Evolutionary conservation across 495 filamentous ascomycete species (phyloP).

Genomic region (Chaetomium tenue): DNA sequence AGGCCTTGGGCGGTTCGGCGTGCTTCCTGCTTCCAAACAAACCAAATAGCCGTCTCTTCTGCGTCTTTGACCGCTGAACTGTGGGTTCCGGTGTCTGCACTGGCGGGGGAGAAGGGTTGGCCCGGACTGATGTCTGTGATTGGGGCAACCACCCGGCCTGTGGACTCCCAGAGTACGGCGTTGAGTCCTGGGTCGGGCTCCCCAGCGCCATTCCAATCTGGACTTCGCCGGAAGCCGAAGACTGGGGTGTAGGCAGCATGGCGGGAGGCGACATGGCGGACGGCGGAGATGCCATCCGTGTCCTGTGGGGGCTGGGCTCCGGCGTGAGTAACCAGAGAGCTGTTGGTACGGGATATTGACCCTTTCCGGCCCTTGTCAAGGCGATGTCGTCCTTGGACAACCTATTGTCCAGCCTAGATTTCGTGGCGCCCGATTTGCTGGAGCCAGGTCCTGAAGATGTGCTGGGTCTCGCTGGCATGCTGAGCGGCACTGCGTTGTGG

Average conservation of each 20-base stretch:
- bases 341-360: constrained; percentile 27
- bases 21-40: constrained; percentile 50
- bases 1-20: constrained; percentile 28
- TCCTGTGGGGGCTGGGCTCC: constrained; percentile 39
- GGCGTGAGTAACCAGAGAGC: constrained; percentile 45
- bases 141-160: constrained; percentile 29
- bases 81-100: constrained; percentile 30
- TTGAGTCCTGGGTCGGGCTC: constrained; percentile 40
- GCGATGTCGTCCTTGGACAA: constrained; percentile 53
- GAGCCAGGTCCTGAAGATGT: constrained; percentile 39
- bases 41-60: constrained; percentile 51
- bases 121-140: constrained; percentile 19
- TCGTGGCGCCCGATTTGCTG: constrained; percentile 22
- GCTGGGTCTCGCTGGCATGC: constrained; percentile 44
- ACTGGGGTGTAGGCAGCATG: constrained; percentile 43
- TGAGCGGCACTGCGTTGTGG: constrained; percentile 27
- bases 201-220: constrained; percentile 61
- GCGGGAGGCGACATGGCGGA: constrained; percentile 30
- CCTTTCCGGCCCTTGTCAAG: constrained; percentile 33
- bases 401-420: constrained; percentile 39
- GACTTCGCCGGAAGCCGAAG: constrained; percentile 37
- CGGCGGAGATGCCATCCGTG: constrained; percentile 25
- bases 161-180: constrained; percentile 12
- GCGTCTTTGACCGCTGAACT: constrained; percentile 43
- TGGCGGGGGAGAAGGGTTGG: constrained; percentile 30